Conservation (phyloP, 177 flowering plant genomes). For the Vitis hybrid region DNA sequence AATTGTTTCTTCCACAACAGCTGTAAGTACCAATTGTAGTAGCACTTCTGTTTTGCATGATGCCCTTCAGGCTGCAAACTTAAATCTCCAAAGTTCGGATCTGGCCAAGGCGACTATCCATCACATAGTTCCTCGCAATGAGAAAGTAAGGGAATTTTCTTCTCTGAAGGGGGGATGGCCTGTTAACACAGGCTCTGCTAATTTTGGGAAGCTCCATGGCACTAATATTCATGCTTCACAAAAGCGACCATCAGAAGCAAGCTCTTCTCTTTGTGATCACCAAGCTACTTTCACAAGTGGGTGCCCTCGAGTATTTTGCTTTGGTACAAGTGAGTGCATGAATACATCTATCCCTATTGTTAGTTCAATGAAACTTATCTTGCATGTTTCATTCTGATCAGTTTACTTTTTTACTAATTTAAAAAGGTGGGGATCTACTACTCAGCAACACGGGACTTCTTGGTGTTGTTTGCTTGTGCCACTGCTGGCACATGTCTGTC, state of each 20-base stretch:
- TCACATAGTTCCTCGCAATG: constrained; percentile 21
- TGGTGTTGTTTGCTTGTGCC: constrained; percentile 65
- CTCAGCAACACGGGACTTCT: constrained; percentile 59
- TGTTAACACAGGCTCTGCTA: constrained; percentile 11
- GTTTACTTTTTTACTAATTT: constrained; percentile 2
- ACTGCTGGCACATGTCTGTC: constrained; percentile 56
- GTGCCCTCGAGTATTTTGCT: constrained; percentile 54
- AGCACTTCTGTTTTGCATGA: constrained; percentile 18
- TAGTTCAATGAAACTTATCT: neutral
- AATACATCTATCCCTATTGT: neutral
- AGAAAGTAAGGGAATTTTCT: constrained; percentile 20
- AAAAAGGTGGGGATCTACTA: constrained; percentile 58
- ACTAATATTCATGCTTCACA: constrained; percentile 13
- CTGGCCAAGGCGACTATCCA: constrained; percentile 20
- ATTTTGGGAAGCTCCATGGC: constrained; percentile 16
- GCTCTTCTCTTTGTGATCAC: constrained; percentile 12
- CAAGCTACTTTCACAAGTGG: constrained; percentile 26
- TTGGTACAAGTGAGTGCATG: constrained; percentile 43
- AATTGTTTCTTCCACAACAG: constrained; percentile 21
- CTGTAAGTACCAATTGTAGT: constrained; percentile 10
- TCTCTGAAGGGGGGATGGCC: constrained; percentile 20
- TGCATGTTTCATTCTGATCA: neutral
- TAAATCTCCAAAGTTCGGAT: constrained; percentile 21
- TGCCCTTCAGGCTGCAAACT: constrained; percentile 18
- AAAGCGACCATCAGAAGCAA: constrained; percentile 20